These are phyloP conservation scores for Entomortierella chlamydospora DNA, from an alignment of 192 early-diverging fungal species.

Conservation along the genomic window DNA sequence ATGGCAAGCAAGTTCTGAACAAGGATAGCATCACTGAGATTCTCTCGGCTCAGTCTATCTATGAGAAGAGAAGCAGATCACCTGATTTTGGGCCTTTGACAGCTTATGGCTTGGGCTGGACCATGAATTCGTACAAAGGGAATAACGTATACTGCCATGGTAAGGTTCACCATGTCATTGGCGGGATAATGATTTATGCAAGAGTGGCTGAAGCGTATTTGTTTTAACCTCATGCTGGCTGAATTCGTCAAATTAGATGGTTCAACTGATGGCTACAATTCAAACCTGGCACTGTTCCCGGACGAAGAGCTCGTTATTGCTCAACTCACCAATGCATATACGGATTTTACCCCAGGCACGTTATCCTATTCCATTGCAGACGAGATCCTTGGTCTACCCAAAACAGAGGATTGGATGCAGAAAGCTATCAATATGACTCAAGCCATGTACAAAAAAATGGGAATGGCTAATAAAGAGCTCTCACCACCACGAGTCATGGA, in stretches of 20 bases:
- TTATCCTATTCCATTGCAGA: not conserved
- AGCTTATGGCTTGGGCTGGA: conserved; percentile 28
- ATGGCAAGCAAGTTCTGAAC: conserved; percentile 29
- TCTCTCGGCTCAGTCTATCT: not conserved
- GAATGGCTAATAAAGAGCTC: not conserved
- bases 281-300: not conserved
- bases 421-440: not conserved
- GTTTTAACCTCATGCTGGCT: not conserved
- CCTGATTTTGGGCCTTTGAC: not conserved
- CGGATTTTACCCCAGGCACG: not conserved
- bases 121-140: conserved; percentile 18
- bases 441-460: not conserved
- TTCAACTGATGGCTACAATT: not conserved
- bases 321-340: not conserved
- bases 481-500: not conserved
- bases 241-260: not conserved
- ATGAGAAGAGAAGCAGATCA: not conserved
- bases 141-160: conserved; percentile 1
- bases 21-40: not conserved
- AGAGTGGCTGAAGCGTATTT: not conserved
- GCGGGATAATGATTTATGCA: not conserved
- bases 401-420: not conserved
- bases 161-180: not conserved
- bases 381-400: not conserved
- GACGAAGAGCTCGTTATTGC: not conserved